Conservation (phyloP, 768 basidiomycete species). For the Rhodotorula sphaerocarpa region DNA sequence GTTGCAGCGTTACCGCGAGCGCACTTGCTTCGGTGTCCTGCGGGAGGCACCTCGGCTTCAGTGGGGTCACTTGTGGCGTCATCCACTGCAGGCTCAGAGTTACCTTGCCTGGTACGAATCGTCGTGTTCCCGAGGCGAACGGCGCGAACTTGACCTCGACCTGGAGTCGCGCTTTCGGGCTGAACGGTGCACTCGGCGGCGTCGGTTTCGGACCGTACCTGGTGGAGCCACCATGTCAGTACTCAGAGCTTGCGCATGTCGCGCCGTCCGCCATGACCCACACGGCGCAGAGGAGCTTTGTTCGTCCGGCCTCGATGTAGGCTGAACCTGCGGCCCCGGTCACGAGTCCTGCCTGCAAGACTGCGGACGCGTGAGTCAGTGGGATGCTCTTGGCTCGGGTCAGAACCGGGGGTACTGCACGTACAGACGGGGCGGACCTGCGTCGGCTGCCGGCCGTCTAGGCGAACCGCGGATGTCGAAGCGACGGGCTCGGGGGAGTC, state of each 20-base stretch:
- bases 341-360: slow-evolving; percentile 80
- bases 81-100: slow-evolving; percentile 38
- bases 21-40: slow-evolving; percentile 92
- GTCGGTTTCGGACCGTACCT: slow-evolving; percentile 59
- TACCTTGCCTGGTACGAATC: slow-evolving; percentile 72
- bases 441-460: slow-evolving; percentile 49
- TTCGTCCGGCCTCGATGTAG: slow-evolving; percentile 83
- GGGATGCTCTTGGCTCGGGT: background rate
- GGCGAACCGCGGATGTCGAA: background rate
- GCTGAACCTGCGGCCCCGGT: slow-evolving; percentile 92
- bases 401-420: slow-evolving; percentile 40
- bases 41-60: background rate
- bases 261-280: slow-evolving; percentile 46
- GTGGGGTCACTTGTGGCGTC: background rate
- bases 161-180: slow-evolving; percentile 70
- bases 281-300: slow-evolving; percentile 95
- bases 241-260: background rate
- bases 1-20: slow-evolving; percentile 71
- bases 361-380: slow-evolving; percentile 46
- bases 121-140: slow-evolving; percentile 69
- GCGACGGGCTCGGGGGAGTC: slow-evolving; percentile 40
- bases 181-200: slow-evolving; percentile 44
- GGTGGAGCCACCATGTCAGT: slow-evolving; percentile 43
- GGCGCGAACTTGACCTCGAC: slow-evolving; percentile 96
- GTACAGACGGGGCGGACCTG: slow-evolving; percentile 86